These are phyloP conservation scores for Tremellales sp. DNA, from an alignment of 1,284 basidiomycete genomes.

Conservation along the genomic window DNA sequence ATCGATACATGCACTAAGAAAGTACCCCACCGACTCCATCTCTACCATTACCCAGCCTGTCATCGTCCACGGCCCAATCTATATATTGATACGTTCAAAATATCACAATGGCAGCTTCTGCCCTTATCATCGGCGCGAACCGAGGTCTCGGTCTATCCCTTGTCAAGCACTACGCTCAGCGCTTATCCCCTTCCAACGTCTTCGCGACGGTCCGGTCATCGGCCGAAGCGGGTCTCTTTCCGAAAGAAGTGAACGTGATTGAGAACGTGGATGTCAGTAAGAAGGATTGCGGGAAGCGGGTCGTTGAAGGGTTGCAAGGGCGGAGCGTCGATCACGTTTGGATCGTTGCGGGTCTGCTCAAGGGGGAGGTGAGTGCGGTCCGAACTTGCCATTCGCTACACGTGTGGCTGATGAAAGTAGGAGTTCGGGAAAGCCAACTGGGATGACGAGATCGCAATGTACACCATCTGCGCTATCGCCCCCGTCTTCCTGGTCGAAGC, in stretches of 20 bases:
- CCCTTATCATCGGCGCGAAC: constrained; percentile 49
- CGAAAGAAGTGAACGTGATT: constrained; percentile 45
- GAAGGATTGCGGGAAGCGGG: constrained; percentile 44
- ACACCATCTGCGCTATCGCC: constrained; percentile 52
- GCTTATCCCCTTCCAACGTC: constrained; percentile 25
- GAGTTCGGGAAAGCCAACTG: constrained; percentile 48
- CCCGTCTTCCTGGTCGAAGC: constrained; percentile 35
- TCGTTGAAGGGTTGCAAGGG: constrained; percentile 44
- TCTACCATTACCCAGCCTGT: too few species aligned
- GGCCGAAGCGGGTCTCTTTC: constrained; percentile 24
- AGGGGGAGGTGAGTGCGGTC: constrained; percentile 43
- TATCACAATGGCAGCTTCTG: constrained; percentile 10
- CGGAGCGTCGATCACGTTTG: constrained; percentile 47
- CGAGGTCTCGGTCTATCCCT: constrained; percentile 53
- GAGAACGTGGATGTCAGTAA: constrained; percentile 47
- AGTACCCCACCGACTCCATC: too few species aligned
- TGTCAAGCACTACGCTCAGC: constrained; percentile 30
- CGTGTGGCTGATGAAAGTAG: constrained; percentile 22
- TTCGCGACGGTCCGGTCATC: constrained; percentile 50
- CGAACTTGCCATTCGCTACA: neutral
- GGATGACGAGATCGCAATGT: constrained; percentile 51
- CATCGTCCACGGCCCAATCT: too few species aligned
- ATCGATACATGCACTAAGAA: too few species aligned
- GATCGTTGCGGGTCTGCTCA: constrained; percentile 51
- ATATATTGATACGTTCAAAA: too few species aligned